Percentiles rank a stretch among this genome's conserved stretches.
Evolutionary conservation across 2,329 filamentous ascomycete genomes (phyloP).

Genomic region (Alternaria tenuissima): DNA sequence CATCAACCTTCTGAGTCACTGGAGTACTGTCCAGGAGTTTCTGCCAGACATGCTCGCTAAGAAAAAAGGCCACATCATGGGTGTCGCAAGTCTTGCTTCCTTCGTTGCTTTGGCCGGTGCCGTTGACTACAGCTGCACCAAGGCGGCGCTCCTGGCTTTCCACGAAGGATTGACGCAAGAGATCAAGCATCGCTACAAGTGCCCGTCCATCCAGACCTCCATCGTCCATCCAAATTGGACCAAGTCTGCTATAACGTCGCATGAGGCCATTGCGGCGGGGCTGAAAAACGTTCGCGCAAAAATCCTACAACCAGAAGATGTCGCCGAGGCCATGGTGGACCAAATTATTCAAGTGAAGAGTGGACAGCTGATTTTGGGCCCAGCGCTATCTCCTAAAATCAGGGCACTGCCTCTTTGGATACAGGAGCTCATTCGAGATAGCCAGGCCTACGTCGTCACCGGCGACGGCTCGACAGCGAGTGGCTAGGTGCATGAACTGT

Average conservation of each 20-base stretch:
- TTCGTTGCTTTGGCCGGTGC: constrained; percentile 44
- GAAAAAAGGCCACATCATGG: constrained; percentile 49
- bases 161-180: constrained; percentile 51
- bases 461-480: constrained; percentile 38
- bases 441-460: constrained; percentile 38
- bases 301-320: constrained; percentile 51
- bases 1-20: constrained; percentile 49
- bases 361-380: constrained; percentile 53
- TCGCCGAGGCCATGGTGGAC: constrained; percentile 54
- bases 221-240: constrained; percentile 56
- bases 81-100: constrained; percentile 46
- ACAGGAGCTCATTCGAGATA: constrained; percentile 46
- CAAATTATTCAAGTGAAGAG: constrained; percentile 54
- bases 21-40: constrained; percentile 49
- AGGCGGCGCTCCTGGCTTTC: constrained; percentile 45
- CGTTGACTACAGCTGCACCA: constrained; percentile 48
- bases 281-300: constrained; percentile 42
- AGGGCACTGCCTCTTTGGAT: constrained; percentile 45
- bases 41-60: constrained; percentile 49
- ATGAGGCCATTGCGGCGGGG: constrained; percentile 35
- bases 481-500: constrained; percentile 16
- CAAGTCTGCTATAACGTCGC: constrained; percentile 49
- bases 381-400: constrained; percentile 30
- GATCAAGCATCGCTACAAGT: constrained; percentile 53
- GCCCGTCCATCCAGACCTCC: constrained; percentile 54